These are phyloP conservation scores for Flagelloscypha sp. DNA, from an alignment of 768 basidiomycete species.

Conservation along the genomic window DNA sequence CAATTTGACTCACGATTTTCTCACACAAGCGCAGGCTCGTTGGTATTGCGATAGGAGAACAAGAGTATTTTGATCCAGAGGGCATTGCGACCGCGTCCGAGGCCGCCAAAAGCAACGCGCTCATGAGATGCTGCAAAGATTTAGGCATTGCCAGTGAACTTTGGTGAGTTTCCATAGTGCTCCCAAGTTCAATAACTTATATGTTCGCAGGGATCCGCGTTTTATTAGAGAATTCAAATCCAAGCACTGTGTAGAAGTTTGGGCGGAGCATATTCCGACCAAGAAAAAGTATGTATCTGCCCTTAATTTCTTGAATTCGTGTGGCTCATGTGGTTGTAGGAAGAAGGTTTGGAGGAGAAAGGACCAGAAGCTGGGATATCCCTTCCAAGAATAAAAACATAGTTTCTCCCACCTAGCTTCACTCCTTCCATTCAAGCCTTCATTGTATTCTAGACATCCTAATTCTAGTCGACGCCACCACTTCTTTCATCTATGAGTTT, in stretches of 20 bases:
- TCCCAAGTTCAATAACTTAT: background rate
- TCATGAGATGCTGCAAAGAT: slow-evolving; percentile 98
- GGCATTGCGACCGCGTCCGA: slow-evolving; percentile 92
- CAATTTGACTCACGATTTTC: slow-evolving; percentile 1
- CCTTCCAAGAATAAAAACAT: slow-evolving; percentile 84
- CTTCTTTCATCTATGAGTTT: too few relatives aligned
- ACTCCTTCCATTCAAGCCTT: too few relatives aligned
- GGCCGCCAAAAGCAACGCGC: slow-evolving; percentile 91
- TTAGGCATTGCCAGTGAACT: slow-evolving; percentile 93
- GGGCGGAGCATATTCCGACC: slow-evolving; percentile 71
- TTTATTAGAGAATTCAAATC: slow-evolving; percentile 92
- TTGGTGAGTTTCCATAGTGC: slow-evolving; percentile 47
- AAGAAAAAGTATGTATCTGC: slow-evolving; percentile 76
- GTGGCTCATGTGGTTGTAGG: too few relatives aligned
- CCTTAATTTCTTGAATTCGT: background rate
- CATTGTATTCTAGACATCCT: too few relatives aligned
- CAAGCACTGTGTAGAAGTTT: slow-evolving; percentile 77
- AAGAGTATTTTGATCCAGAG: slow-evolving; percentile 89
- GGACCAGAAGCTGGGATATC: slow-evolving; percentile 84
- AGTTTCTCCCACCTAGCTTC: too few relatives aligned
- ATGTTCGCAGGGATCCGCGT: slow-evolving; percentile 70
- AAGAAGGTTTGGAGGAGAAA: slow-evolving; percentile 88
- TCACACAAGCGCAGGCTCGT: slow-evolving; percentile 75
- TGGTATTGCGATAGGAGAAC: slow-evolving; percentile 87
- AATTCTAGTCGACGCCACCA: too few relatives aligned